Conservation (phyloP, 306 rosid species). For the Mucuna pruriens region DNA sequence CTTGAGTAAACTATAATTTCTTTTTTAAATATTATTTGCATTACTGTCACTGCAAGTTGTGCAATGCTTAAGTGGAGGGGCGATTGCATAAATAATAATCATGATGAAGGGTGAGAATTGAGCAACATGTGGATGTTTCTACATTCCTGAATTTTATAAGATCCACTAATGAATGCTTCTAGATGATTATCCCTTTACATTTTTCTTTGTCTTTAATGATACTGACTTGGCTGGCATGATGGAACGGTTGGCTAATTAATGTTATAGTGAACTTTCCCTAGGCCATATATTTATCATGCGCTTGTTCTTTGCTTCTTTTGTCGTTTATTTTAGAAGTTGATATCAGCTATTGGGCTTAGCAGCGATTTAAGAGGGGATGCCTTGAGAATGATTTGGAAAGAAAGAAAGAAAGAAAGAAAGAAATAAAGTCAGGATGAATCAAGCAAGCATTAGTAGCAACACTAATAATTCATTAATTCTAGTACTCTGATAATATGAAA, state of each 20-base stretch:
- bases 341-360: neutral
- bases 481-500: neutral
- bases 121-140: neutral
- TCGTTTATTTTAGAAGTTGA: no score
- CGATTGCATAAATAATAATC: neutral
- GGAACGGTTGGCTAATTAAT: neutral
- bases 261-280: neutral
- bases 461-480: neutral
- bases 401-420: no score
- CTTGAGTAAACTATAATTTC: neutral
- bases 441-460: neutral
- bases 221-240: neutral
- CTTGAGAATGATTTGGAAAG: neutral
- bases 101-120: slow-evolving; percentile 8
- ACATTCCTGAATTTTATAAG: neutral
- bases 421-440: neutral
- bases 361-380: neutral
- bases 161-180: slow-evolving; percentile 16
- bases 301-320: neutral
- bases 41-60: neutral
- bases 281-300: neutral
- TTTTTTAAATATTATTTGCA: no score
- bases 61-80: neutral
- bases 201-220: neutral
- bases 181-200: neutral